Evolutionary conservation across 2,329 filamentous ascomycete species (phyloP).

Genomic region (Xylaria hypoxylon): DNA sequence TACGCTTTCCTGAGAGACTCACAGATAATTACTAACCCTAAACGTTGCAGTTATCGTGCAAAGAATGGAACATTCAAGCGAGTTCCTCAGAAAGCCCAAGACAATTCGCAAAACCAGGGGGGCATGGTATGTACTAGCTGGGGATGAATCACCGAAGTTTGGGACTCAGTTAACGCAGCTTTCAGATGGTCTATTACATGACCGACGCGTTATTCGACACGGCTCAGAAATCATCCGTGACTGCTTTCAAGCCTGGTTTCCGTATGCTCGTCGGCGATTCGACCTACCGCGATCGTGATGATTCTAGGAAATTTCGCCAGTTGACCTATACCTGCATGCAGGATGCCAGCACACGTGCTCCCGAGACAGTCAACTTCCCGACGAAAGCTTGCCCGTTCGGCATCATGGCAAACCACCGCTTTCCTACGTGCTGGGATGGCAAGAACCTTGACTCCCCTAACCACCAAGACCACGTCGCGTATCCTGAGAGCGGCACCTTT

Average conservation of each 20-base stretch:
- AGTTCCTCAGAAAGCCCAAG: slow-evolving; percentile 54
- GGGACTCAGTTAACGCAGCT: slow-evolving; percentile 13
- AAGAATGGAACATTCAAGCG: slow-evolving; percentile 58
- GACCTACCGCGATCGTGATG: slow-evolving; percentile 50
- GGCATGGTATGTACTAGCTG: slow-evolving; percentile 52
- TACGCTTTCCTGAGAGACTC: not conserved
- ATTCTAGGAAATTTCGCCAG: slow-evolving; percentile 55
- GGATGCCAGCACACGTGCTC: slow-evolving; percentile 53
- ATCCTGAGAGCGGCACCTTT: slow-evolving; percentile 56
- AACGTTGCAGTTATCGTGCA: slow-evolving; percentile 49
- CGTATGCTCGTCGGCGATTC: slow-evolving; percentile 61
- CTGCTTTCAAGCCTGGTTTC: slow-evolving; percentile 61
- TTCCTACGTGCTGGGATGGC: slow-evolving; percentile 52
- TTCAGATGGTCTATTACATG: slow-evolving; percentile 61
- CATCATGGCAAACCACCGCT: slow-evolving; percentile 57
- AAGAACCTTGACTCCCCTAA: slow-evolving; percentile 51
- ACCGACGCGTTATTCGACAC: slow-evolving; percentile 54
- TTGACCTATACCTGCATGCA: slow-evolving; percentile 56
- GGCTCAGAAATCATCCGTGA: slow-evolving; percentile 54
- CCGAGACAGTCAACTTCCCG: slow-evolving; percentile 56
- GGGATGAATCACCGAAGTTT: too few species aligned
- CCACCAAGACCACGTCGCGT: slow-evolving; percentile 57
- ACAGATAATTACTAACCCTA: not conserved
- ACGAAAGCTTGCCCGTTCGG: slow-evolving; percentile 55
- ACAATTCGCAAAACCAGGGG: slow-evolving; percentile 56